Base-by-base conservation (phyloP, 2,329 filamentous ascomycete species). In the Helicocarpus griseus region DNA sequence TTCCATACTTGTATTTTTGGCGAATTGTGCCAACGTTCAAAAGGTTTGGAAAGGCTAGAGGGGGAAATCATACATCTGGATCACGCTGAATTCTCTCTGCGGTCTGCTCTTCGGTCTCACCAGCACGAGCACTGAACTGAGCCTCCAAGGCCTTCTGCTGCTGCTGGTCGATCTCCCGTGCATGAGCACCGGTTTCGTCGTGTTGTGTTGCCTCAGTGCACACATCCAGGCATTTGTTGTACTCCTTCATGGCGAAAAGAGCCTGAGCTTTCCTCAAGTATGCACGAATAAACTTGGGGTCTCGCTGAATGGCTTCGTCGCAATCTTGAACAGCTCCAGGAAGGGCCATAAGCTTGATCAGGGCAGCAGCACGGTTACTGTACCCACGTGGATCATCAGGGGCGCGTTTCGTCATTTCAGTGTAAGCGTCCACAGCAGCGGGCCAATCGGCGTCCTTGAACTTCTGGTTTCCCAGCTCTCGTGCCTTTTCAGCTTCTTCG, bases 381-480 rank as follows among this genome's bases (percentile, higher is more conserved):
- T 93, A 98, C 40, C 93, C 91, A 61, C 94, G 85, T 38, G 93
- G 85, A 65, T 98, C 93, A 0, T 94, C 80, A 5, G 94, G 93
- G 0, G 89, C 86, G 53, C 93, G 89, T 80, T 96, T 96, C 71
- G 86, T 86, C 90, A 97, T 96, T 75, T 98, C 93, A 1, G 78
- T 82, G 76, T 98, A 98, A 0, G 91, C 89, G 41, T 89, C 89
- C 26, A 98, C 90, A 8, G 93, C 93, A 49, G 81, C 93, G 9
- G 93, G 91, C 87, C 90, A 97, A 72, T 98, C 90, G 29, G 81
- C 85, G 63, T 89, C 89, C 78, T 97, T 97, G 80, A 98, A 98
- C 73, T 94, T 95, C 70, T 87, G 82, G 73, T 96, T 96, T 41
- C 93, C 93, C 54, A 94, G 83, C 69, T 95, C 88, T 60, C 93